Evolutionary conservation across 2,329 filamentous ascomycete species (phyloP), one percentile per base, ranked within the genome.

Genomic region (Penicillium aurantiogriseum): DNA sequence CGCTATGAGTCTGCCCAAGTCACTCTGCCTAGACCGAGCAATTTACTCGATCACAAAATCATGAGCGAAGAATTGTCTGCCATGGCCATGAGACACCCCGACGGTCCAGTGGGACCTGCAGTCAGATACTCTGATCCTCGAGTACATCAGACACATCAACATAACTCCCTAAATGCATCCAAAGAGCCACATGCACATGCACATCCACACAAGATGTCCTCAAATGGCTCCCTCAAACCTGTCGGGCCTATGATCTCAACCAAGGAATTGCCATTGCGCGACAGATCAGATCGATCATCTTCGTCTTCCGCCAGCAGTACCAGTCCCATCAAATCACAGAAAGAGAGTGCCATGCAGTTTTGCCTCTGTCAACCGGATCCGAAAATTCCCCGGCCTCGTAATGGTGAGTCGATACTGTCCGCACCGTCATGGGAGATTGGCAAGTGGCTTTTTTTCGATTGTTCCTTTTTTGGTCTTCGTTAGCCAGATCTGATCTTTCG

Each of bases 341-440:
- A 71, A 57, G 79, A 81, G 35, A 75, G 75, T 27, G 72, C 71
- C 48, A 71, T 75, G 29, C 80, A 85, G 63, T 83, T 88, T 61
- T 89, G 87, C 74, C 81, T 89, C 66, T 89, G 87, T 73, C 86
- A 87, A 67, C 85, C 86, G 39, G 86, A 88, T 67, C 86, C 86
- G 25, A 89, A 89, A 73, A 88, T 89, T 60, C 87, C 87, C 57
- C 79, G 87, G 66, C 87, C 87, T 64, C 82, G 87, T 74, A 90
- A 90, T 79, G 85, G 87, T 88, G 76, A 76, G 85, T 80, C 46
- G 40, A 53, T 64, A 11, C 15, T 60, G 49, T 65, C 55, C 57
- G 60, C 63, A 51, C 49, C 47, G 55, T 60, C 55, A 49, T 61
- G 33, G 15, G 50, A 63, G 57, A 56, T 62, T 62, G 64, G 62